Evolutionary conservation across 225 moss, liverwort and hornwort genomes (phyloP).

Genomic region (Bryoerythrophyllum caledonicum): DNA sequence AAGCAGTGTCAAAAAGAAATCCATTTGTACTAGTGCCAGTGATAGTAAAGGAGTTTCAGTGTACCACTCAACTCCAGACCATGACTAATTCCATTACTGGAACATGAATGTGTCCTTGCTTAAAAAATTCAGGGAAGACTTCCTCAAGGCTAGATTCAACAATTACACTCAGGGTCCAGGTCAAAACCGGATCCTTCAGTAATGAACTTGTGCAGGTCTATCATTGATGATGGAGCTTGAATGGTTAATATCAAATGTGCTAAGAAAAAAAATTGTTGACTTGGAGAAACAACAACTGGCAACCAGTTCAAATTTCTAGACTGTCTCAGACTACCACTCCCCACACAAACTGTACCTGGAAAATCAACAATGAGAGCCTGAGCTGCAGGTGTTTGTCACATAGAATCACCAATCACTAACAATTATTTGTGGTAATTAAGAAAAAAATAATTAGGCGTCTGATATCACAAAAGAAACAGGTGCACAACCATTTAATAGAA

Average conservation of each 20-base stretch:
- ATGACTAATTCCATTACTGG: background rate
- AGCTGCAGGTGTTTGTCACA: constrained; percentile 3
- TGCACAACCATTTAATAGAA: no score
- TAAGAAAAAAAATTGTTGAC: background rate
- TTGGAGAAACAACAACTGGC: background rate
- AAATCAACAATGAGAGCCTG: background rate
- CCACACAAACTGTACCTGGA: background rate
- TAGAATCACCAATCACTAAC: no score
- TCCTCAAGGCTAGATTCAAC: background rate
- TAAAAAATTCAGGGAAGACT: background rate
- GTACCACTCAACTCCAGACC: background rate
- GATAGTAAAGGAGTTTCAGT: no score
- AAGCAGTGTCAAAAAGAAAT: no score
- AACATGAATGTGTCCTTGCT: background rate
- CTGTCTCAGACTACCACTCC: background rate
- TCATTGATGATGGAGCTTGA: background rate
- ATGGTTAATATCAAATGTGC: background rate
- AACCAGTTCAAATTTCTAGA: background rate
- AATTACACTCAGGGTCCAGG: background rate
- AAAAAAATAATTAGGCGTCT: background rate
- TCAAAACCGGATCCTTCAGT: background rate
- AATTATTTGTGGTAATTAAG: no score
- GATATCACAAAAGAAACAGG: no score
- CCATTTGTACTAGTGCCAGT: background rate
- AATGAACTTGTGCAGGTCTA: background rate